A percentile compares a stretch with the other conserved stretches of the same genome.
Conservation (phyloP, 495 filamentous ascomycete genomes). For the Zalerion maritima region DNA sequence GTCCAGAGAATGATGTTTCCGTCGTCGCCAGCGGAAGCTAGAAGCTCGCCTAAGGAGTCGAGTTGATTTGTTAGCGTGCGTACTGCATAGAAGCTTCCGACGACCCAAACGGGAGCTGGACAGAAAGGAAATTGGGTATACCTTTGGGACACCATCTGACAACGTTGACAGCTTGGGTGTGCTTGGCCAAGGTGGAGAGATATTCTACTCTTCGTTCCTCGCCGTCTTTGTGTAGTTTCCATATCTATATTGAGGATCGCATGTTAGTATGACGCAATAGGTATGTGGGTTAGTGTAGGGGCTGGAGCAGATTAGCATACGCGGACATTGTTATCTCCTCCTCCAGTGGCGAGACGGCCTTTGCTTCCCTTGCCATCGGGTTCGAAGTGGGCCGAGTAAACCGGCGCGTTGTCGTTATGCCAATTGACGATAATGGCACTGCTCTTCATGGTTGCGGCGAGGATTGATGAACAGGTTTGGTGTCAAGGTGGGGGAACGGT, state of each 20-base stretch:
- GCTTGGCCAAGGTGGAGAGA: constrained; percentile 76
- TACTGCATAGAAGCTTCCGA: too few relatives aligned
- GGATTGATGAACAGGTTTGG: constrained; percentile 1
- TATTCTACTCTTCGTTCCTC: constrained; percentile 82
- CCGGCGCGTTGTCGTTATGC: constrained; percentile 89
- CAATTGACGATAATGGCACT: constrained; percentile 84
- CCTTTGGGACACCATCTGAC: constrained; percentile 90
- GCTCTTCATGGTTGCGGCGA: constrained; percentile 56
- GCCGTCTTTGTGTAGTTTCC: constrained; percentile 76
- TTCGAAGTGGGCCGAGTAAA: constrained; percentile 94
- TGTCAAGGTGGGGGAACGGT: too few relatives aligned
- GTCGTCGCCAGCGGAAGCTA: constrained; percentile 91
- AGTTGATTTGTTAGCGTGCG: too few relatives aligned
- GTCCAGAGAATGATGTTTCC: constrained; percentile 95
- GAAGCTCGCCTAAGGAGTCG: constrained; percentile 57
- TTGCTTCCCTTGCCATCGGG: constrained; percentile 88
- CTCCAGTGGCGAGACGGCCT: constrained; percentile 80
- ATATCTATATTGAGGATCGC: constrained; percentile 58
- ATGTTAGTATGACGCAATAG: too few relatives aligned
- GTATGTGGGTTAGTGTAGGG: constrained; percentile 12
- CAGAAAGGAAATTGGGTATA: constrained; percentile 18
- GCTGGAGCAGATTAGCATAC: constrained; percentile 34
- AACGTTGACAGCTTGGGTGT: constrained; percentile 96
- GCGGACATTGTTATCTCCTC: constrained; percentile 94
- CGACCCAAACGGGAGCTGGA: constrained; percentile 1